Conservation (phyloP, 108 stramenopile species). For the Cyclotella atomus region DNA sequence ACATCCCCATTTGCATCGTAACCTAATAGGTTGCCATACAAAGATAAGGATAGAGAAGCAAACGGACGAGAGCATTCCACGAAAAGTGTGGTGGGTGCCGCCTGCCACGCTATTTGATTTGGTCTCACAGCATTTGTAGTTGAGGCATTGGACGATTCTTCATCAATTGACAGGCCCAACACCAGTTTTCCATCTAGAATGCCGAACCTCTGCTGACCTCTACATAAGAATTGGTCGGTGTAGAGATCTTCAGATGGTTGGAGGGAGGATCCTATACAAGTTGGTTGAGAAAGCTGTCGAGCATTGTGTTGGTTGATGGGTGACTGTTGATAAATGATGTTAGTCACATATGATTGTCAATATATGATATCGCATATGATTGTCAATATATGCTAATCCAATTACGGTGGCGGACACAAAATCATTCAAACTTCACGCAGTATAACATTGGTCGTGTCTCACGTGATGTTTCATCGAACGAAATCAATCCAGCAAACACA, state of each 20-base stretch:
- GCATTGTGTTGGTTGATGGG: background rate
- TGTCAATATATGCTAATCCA: too few relatives aligned
- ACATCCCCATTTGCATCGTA: conserved; percentile 17
- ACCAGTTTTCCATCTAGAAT: conserved; percentile 10
- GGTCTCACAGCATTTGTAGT: conserved; percentile 5
- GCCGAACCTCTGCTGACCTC: conserved; percentile 8
- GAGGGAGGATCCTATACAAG: conserved; percentile 14
- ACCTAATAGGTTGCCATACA: conserved; percentile 35
- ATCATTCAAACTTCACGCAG: too few relatives aligned
- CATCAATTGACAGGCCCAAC: conserved; percentile 1
- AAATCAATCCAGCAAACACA: too few relatives aligned
- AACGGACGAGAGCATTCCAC: conserved; percentile 8
- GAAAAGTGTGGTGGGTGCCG: conserved; percentile 41
- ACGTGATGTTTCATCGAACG: too few relatives aligned
- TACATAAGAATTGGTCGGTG: conserved; percentile 13
- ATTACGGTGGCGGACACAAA: too few relatives aligned
- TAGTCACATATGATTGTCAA: too few relatives aligned
- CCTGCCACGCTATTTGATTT: conserved; percentile 28
- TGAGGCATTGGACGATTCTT: background rate
- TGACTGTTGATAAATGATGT: too few relatives aligned
- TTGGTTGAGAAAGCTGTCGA: background rate
- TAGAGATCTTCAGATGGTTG: background rate
- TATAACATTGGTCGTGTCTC: too few relatives aligned
- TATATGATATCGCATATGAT: too few relatives aligned
- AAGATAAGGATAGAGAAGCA: conserved; percentile 9